Base-by-base conservation (phyloP, 2,329 filamentous ascomycete genomes). In the Epichloe sibirici region DNA sequence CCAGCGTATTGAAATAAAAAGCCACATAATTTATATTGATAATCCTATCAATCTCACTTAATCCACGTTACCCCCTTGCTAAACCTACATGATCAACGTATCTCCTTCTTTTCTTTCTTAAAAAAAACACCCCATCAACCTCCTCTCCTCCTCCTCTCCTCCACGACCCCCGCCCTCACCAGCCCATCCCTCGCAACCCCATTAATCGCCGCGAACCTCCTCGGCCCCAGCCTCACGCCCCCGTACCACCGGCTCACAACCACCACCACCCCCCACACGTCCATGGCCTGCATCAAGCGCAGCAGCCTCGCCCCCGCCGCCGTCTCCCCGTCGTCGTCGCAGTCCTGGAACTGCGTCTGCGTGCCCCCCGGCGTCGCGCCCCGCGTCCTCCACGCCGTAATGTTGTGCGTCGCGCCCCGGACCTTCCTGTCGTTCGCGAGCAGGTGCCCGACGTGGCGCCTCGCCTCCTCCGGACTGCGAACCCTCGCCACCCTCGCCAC, bases 171-270 rank as follows among this genome's bases (percentile, higher is more conserved):
- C 1, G 86, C 89, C 63, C 81, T 81, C 9, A 96, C 79, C 57
- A 97, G 76, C 0, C 86, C 87, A 69, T 96, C 90, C 62, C 90
- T 79, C 7, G 90, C 90, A 8, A 83, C 87, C 52, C 80, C 78
- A 65, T 96, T 96, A 65, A 98, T 97, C 51, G 95, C 74, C 12
- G 89, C 82, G 65, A 98, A 98, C 57, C 93, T 75, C 66, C 90
- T 85, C 48, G 91, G 90, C 0, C 93, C 93, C 45, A 98, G 70
- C 61, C 90, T 85, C 53, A 95, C 79, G 1, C 93, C 93, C 4
- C 93, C 93, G 68, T 95, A 98, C 93, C 93, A 98, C 57, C 93
- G 74, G 40, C 88, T 90, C 31, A 98, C 91, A 3, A 98, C 85
- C 0, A 98, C 89, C 73, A 97, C 85, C 15, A 86, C 85, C 67